Conservation (phyloP, 2,329 filamentous ascomycete species). For the Dendryphion nanum region DNA sequence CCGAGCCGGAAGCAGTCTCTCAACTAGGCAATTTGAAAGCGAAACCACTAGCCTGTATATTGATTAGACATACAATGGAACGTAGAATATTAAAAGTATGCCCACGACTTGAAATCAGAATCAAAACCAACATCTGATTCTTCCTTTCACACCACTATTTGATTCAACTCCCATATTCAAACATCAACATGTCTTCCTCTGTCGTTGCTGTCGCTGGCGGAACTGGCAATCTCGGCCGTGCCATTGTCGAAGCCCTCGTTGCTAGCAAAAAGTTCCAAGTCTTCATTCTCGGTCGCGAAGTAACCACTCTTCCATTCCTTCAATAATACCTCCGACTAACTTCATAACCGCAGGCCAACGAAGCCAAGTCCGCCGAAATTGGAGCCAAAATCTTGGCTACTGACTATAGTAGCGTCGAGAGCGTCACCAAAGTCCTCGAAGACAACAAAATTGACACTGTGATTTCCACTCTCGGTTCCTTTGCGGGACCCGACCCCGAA, state of each 20-base stretch:
- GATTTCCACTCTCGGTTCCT: slow-evolving; percentile 43
- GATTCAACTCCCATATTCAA: too few relatives aligned
- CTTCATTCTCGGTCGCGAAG: slow-evolving; percentile 30
- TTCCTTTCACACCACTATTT: too few relatives aligned
- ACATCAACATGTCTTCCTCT: too few relatives aligned
- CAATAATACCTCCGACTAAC: neutral
- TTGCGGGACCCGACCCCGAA: slow-evolving; percentile 18
- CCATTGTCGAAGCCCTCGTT: slow-evolving; percentile 48
- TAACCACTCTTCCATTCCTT: slow-evolving; percentile 9
- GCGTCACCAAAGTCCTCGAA: slow-evolving; percentile 27
- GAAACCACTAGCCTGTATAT: too few relatives aligned
- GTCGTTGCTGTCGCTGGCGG: slow-evolving; percentile 51
- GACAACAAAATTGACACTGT: slow-evolving; percentile 45
- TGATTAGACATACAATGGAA: too few relatives aligned
- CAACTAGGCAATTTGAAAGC: too few relatives aligned
- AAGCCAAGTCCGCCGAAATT: slow-evolving; percentile 3
- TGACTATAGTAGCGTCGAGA: slow-evolving; percentile 34
- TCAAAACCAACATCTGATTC: too few relatives aligned
- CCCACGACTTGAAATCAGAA: too few relatives aligned
- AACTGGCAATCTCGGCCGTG: slow-evolving; percentile 46
- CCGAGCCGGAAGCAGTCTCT: too few relatives aligned
- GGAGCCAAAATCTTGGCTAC: slow-evolving; percentile 18
- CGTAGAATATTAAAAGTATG: too few relatives aligned
- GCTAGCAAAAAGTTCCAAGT: slow-evolving; percentile 22
- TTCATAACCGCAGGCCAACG: neutral